These are phyloP conservation scores for Kwoniella pini DNA, from an alignment of 768 basidiomycete species.

Conservation along the genomic window DNA sequence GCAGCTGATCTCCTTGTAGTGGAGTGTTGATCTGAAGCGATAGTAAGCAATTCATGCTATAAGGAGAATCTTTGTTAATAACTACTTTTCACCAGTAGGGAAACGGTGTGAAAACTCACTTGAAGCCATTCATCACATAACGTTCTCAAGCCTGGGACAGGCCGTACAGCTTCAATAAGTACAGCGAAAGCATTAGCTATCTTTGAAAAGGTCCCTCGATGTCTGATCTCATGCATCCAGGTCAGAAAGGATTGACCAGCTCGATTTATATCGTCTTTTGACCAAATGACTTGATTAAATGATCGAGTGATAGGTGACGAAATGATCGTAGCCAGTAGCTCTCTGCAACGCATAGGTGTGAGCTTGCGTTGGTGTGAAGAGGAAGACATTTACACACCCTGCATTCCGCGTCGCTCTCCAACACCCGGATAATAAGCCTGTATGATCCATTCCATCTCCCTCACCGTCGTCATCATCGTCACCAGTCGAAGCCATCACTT, in stretches of 20 bases:
- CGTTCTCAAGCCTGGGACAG: slow-evolving; percentile 6
- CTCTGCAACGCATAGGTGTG: slow-evolving; percentile 9
- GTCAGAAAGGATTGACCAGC: slow-evolving; percentile 40
- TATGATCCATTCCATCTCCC: slow-evolving; percentile 38
- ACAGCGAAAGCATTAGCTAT: slow-evolving; percentile 44
- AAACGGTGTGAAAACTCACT: slow-evolving; percentile 22
- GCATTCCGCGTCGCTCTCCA: slow-evolving; percentile 54
- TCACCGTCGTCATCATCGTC: slow-evolving; percentile 27
- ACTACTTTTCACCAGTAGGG: neutral
- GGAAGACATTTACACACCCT: slow-evolving; percentile 31
- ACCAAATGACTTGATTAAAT: slow-evolving; percentile 29
- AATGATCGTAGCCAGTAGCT: slow-evolving; percentile 33
- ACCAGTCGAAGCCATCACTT: slow-evolving; percentile 27
- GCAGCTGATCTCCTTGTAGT: slow-evolving; percentile 52
- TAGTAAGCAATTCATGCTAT: slow-evolving; percentile 42
- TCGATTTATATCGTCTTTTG: slow-evolving; percentile 20
- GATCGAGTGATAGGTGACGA: slow-evolving; percentile 25
- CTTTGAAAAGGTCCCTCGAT: slow-evolving; percentile 53
- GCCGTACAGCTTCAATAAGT: slow-evolving; percentile 35
- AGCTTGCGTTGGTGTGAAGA: neutral
- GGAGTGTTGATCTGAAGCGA: slow-evolving; percentile 38
- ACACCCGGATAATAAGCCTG: slow-evolving; percentile 46
- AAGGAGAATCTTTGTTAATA: neutral
- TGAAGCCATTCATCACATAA: slow-evolving; percentile 42
- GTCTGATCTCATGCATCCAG: slow-evolving; percentile 53